These are phyloP conservation scores for Leptoxyphium fumago DNA, from an alignment of 2,329 filamentous ascomycete species.

Conservation along the genomic window DNA sequence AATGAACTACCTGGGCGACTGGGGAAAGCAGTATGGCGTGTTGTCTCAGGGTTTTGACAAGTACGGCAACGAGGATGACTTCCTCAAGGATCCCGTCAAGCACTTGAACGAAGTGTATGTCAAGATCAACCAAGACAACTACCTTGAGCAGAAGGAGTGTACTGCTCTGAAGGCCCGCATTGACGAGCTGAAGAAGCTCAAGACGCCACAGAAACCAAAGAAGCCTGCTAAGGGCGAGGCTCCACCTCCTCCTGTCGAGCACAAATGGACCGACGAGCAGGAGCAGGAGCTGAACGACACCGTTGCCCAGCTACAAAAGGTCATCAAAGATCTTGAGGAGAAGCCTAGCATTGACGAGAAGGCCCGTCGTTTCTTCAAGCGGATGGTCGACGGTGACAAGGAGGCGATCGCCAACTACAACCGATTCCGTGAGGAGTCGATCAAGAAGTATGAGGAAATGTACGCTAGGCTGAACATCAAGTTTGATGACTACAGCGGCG, in stretches of 20 bases:
- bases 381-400: constrained; percentile 48
- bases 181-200: constrained; percentile 25
- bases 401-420: constrained; percentile 47
- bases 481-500: constrained; percentile 53
- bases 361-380: constrained; percentile 56
- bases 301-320: constrained; percentile 32
- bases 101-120: constrained; percentile 75
- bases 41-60: constrained; percentile 60
- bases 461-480: constrained; percentile 50
- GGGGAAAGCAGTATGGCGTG: constrained; percentile 61
- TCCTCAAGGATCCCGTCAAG: constrained; percentile 61
- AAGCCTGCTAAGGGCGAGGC: constrained; percentile 31
- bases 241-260: constrained; percentile 17
- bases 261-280: constrained; percentile 27
- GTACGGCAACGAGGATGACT: constrained; percentile 58
- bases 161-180: constrained; percentile 33
- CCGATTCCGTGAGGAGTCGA: constrained; percentile 48
- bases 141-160: constrained; percentile 50
- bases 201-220: constrained; percentile 24
- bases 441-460: constrained; percentile 48
- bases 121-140: constrained; percentile 50
- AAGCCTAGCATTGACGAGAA: constrained; percentile 54
- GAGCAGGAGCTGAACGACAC: constrained; percentile 35
- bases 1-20: constrained; percentile 67
- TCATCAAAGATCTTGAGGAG: constrained; percentile 32